Evolutionary conservation across 805 yeast genomes (phyloP).

Genomic region (Starmerella bombicola): DNA sequence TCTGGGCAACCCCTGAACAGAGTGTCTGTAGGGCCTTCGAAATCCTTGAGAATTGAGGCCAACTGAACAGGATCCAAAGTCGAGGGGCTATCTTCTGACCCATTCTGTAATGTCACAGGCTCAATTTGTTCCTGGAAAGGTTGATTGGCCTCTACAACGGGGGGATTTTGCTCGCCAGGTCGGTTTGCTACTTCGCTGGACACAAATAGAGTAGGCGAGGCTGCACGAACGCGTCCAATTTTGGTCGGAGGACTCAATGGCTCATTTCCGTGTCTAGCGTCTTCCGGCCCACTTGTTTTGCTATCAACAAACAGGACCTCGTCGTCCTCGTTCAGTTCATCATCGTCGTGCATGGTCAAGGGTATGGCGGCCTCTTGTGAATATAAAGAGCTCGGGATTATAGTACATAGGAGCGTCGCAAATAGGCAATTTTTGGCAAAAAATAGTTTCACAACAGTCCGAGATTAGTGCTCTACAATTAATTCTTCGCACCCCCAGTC

Average conservation of each 20-base stretch:
- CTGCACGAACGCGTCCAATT: no score
- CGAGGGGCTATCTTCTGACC: no score
- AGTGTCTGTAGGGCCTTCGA: conserved; percentile 6
- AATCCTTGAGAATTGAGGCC: conserved; percentile 15
- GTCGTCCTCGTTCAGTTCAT: neutral
- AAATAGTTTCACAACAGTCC: neutral
- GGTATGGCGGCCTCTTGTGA: neutral
- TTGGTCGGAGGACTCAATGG: no score
- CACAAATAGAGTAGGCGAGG: no score
- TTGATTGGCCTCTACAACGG: no score
- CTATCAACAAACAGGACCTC: conserved; percentile 3
- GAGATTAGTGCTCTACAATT: conserved; percentile 58
- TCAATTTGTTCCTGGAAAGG: no score
- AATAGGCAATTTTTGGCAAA: no score
- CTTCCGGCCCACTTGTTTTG: no score
- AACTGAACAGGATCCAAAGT: conserved; percentile 10
- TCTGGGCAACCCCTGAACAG: conserved; percentile 9
- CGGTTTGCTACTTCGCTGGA: no score
- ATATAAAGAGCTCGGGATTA: neutral
- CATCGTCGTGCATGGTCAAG: neutral
- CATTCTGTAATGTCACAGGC: no score
- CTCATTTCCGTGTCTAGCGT: no score
- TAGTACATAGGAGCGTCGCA: neutral
- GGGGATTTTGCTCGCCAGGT: no score
- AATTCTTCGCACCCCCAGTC: conserved; percentile 99